Percentiles rank a stretch among this genome's conserved stretches.
Evolutionary conservation across 106 monocot genomes (phyloP).

Genomic region (Phalaenopsis aphrodite): DNA sequence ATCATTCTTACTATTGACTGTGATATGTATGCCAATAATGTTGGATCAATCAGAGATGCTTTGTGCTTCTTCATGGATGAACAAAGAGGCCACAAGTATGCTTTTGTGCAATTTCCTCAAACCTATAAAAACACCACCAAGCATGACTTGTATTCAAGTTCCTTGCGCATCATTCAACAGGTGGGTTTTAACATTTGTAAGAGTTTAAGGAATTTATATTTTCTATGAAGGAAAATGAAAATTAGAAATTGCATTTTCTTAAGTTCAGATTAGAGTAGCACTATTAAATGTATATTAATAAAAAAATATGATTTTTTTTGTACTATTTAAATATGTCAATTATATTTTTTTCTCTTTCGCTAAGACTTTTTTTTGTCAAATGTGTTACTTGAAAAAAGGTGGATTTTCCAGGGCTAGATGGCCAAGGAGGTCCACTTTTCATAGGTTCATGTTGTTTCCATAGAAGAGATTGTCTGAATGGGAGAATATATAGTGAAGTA

Average conservation of each 20-base stretch:
- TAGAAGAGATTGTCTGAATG: conserved; percentile 29
- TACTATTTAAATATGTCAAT: background rate
- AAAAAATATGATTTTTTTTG: background rate
- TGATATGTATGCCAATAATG: conserved; percentile 71
- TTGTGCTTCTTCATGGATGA: conserved; percentile 50
- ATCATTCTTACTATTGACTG: conserved; percentile 68
- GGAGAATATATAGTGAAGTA: conserved; percentile 9
- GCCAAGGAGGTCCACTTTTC: conserved; percentile 27
- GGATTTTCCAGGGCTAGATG: conserved; percentile 43
- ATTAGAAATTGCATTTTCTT: no score
- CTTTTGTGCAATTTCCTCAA: conserved; percentile 39
- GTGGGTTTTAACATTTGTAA: background rate
- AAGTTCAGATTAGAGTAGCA: no score
- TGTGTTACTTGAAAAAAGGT: conserved; percentile 14
- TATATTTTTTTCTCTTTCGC: background rate
- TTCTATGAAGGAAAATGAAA: no score
- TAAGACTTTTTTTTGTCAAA: background rate
- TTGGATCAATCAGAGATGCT: conserved; percentile 36
- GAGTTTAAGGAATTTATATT: background rate
- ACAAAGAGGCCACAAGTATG: conserved; percentile 26
- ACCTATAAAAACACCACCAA: conserved; percentile 28
- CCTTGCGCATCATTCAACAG: conserved; percentile 8
- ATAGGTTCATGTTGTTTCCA: conserved; percentile 42
- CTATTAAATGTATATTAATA: background rate
- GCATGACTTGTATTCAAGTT: conserved; percentile 32